Percentiles rank a stretch among this genome's conserved stretches.
Evolutionary conservation across 495 filamentous ascomycete genomes (phyloP).

Genomic region (Bacidia gigantensis): DNA sequence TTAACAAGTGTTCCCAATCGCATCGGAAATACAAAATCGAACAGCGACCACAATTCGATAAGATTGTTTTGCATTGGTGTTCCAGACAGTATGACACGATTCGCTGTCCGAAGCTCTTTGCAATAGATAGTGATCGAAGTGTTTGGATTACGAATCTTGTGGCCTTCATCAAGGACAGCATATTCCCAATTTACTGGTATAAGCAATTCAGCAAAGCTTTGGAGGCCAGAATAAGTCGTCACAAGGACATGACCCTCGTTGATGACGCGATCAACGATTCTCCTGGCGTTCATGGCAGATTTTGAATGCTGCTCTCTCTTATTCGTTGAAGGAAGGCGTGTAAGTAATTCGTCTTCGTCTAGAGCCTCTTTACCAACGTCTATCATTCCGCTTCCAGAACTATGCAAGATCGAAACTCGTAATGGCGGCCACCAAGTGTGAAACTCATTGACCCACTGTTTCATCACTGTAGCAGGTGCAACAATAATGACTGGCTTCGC

Average conservation of each 20-base stretch:
- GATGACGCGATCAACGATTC: constrained; percentile 70
- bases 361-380: constrained; percentile 55
- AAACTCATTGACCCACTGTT: constrained; percentile 97
- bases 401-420: constrained; percentile 86
- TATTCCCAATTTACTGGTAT: constrained; percentile 80
- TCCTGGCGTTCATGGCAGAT: constrained; percentile 50
- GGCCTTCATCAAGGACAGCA: constrained; percentile 90
- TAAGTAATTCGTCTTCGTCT: constrained; percentile 51
- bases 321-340: constrained; percentile 19
- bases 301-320: constrained; percentile 31
- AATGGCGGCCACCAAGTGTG: constrained; percentile 96
- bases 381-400: constrained; percentile 91
- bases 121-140: constrained; percentile 81
- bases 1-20: constrained; percentile 79
- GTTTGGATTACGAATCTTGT: constrained; percentile 94
- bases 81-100: constrained; percentile 85
- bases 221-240: constrained; percentile 86
- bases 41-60: constrained; percentile 90
- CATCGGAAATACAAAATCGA: constrained; percentile 95
- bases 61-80: constrained; percentile 98
- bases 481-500: constrained; percentile 77
- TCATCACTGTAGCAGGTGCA: constrained; percentile 83
- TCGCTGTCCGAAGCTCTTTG: constrained; percentile 77
- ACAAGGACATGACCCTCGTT: constrained; percentile 82
- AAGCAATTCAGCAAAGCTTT: constrained; percentile 67